These are phyloP conservation scores for Santalum album DNA, from an alignment of 164 flowering plant genomes.

Conservation along the genomic window DNA sequence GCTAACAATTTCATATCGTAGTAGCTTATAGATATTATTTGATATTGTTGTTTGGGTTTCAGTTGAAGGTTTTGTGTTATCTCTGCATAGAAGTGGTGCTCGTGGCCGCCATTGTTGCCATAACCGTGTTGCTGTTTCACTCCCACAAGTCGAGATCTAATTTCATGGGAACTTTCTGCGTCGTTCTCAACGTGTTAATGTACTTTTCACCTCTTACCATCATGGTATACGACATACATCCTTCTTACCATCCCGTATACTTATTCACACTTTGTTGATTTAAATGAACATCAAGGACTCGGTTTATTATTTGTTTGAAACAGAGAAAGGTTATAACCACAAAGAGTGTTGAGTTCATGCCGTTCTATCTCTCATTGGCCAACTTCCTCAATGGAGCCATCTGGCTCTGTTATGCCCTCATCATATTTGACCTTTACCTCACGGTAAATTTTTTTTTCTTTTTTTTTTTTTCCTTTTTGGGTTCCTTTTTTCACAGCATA, in stretches of 20 bases:
- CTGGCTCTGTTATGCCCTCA: slow-evolving; percentile 54
- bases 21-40: background rate
- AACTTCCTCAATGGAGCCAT: slow-evolving; percentile 34
- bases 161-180: slow-evolving; percentile 45
- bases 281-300: no score
- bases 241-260: no score
- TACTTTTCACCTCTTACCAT: slow-evolving; percentile 54
- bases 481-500: background rate
- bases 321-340: slow-evolving; percentile 58
- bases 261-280: no score
- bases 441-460: slow-evolving; percentile 21
- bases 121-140: slow-evolving; percentile 21
- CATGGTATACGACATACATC: no score
- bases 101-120: slow-evolving; percentile 15
- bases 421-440: slow-evolving; percentile 45
- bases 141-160: slow-evolving; percentile 19
- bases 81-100: slow-evolving; percentile 4
- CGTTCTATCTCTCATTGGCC: slow-evolving; percentile 40
- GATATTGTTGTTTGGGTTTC: background rate
- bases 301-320: no score
- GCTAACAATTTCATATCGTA: background rate
- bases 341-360: slow-evolving; percentile 69
- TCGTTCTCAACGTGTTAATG: slow-evolving; percentile 45
- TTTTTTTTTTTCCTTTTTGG: background rate
- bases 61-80: background rate